These are phyloP conservation scores for Tolypocladium amazonense DNA, from an alignment of 2,329 filamentous ascomycete genomes.

Conservation along the genomic window DNA sequence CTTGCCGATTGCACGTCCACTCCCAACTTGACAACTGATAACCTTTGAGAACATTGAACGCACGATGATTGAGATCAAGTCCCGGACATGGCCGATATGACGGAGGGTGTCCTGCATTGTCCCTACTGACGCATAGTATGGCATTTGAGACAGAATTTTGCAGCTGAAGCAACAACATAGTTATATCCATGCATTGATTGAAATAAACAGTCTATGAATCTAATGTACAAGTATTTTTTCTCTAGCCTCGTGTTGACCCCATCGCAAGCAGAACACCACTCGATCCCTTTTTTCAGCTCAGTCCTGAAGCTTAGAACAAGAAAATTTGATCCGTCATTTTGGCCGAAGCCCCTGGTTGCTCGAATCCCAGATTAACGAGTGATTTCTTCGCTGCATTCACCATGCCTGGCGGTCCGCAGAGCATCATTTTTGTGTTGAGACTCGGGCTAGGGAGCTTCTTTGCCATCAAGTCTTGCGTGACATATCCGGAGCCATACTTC, in stretches of 20 bases:
- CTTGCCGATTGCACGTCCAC: neutral
- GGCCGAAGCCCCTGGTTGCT: conserved; percentile 34
- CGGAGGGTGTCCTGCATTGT: neutral
- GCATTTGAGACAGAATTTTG: neutral
- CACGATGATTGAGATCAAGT: neutral
- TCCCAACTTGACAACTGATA: neutral
- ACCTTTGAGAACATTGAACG: neutral
- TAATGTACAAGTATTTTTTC: neutral
- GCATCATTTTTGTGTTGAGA: conserved; percentile 38
- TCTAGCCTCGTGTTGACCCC: neutral
- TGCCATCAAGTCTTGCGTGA: conserved; percentile 38
- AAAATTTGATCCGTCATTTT: conserved; percentile 48
- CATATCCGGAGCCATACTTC: conserved; percentile 36
- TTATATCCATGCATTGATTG: neutral
- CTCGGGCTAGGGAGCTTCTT: conserved; percentile 35
- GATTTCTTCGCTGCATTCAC: conserved; percentile 43
- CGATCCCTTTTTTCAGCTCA: neutral
- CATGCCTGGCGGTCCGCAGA: conserved; percentile 54
- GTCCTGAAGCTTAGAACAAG: conserved; percentile 26
- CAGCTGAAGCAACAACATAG: neutral
- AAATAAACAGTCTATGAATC: neutral
- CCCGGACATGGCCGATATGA: no score
- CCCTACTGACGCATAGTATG: no score
- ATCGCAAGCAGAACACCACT: neutral
- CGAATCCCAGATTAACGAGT: conserved; percentile 37